Conservation (phyloP, 148 eudicot species). For the Persicaria tinctoria region DNA sequence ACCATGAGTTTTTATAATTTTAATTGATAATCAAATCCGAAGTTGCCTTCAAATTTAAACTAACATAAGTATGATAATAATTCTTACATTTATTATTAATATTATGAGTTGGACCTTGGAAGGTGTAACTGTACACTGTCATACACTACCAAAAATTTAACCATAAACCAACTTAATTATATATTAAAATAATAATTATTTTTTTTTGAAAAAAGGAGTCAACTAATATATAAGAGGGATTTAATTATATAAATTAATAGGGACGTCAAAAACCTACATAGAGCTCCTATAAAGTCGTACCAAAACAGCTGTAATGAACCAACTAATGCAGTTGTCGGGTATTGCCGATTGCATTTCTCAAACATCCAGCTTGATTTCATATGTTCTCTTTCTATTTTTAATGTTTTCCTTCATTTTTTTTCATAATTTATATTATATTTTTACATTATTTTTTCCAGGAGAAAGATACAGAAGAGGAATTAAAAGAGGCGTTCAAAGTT, state of each 20-base stretch:
- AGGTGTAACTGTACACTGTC: too few relatives aligned
- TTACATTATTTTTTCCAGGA: constrained; percentile 25
- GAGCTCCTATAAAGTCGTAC: constrained; percentile 10
- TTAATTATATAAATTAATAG: background rate
- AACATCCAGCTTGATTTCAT: constrained; percentile 12
- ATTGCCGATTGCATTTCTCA: constrained; percentile 6
- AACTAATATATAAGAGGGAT: background rate
- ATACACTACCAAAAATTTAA: too few relatives aligned
- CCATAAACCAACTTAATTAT: too few relatives aligned
- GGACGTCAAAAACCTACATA: constrained; percentile 4
- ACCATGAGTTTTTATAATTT: background rate
- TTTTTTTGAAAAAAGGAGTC: background rate
- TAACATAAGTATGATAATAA: too few relatives aligned
- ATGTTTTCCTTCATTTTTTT: background rate
- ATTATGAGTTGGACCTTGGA: too few relatives aligned
- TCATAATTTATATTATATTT: background rate
- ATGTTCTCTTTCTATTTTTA: background rate
- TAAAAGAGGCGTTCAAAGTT: constrained; percentile 73
- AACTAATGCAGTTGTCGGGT: constrained; percentile 13
- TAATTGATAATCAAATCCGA: too few relatives aligned
- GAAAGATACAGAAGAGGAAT: constrained; percentile 57
- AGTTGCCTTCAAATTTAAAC: too few relatives aligned
- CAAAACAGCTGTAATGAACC: constrained; percentile 9
- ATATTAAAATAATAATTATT: too few relatives aligned
- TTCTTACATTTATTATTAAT: too few relatives aligned